Evolutionary conservation across 768 basidiomycete genomes (phyloP).

Genomic region (Mrakia blollopis): DNA sequence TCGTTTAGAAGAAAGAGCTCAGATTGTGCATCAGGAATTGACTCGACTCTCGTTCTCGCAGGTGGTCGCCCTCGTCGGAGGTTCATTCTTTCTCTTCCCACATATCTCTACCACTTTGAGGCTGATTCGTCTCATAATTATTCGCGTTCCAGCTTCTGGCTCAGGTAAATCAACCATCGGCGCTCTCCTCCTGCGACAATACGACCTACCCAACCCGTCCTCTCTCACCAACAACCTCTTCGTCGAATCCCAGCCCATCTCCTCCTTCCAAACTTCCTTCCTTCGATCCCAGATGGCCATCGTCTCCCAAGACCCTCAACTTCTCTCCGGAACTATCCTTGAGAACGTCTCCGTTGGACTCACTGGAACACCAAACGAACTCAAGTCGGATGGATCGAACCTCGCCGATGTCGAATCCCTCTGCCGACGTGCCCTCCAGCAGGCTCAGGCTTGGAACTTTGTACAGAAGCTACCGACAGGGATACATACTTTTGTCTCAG

Average conservation of each 20-base stretch:
- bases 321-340: constrained; percentile 38
- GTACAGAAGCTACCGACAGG: constrained; percentile 40
- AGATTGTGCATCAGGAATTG: no score
- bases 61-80: constrained; percentile 9
- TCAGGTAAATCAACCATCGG: constrained; percentile 43
- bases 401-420: constrained; percentile 32
- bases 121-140: background rate
- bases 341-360: constrained; percentile 44
- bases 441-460: constrained; percentile 43
- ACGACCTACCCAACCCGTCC: constrained; percentile 35
- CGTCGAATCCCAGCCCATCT: constrained; percentile 14
- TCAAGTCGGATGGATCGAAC: constrained; percentile 34
- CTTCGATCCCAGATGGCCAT: constrained; percentile 25
- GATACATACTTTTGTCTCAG: constrained; percentile 38
- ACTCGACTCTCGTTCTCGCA: no score
- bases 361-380: constrained; percentile 40
- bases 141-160: constrained; percentile 37
- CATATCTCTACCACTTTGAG: no score
- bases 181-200: constrained; percentile 40
- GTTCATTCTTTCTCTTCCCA: background rate
- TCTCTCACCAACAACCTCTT: constrained; percentile 25
- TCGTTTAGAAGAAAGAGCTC: no score
- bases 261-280: constrained; percentile 11
- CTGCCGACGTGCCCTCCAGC: constrained; percentile 36
- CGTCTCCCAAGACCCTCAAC: constrained; percentile 28